Evolutionary conservation across 2,329 filamentous ascomycete genomes (phyloP), one percentile per base, ranked within the genome.

Genomic region (Elsinoe australis): DNA sequence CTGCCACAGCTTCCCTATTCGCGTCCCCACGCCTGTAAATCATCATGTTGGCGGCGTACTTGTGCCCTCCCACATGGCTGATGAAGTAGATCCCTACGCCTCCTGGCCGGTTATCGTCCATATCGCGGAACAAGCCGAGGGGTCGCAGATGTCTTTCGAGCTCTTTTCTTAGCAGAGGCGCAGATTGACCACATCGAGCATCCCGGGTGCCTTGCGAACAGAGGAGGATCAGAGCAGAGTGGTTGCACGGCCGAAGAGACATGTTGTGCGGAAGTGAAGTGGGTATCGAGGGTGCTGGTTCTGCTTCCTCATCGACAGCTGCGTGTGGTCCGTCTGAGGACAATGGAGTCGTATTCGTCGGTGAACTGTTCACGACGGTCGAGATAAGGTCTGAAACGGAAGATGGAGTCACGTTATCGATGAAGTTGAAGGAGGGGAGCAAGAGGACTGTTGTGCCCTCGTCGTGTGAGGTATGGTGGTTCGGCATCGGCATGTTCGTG

Each of bases 51-150:
- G 92, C 92, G 38, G 83, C 82, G 68, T 94, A 96, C 70, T 95
- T 95, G 71, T 98, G 92, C 0, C 92, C 92, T 21, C 92, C 92
- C 2, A 95, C 88, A 61, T 98, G 92, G 56, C 82, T 90, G 61
- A 96, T 94, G 63, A 95, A 96, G 69, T 95, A 95, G 55, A 98
- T 86, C 0, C 87, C 90, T 4, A 95, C 90, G 9, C 92, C 92
- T 8, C 90, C 90, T 0, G 89, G 87, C 50, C 92, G 72, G 64
- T 88, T 82, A 63, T 98, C 92, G 61, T 94, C 80, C 38, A 92
- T 69, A 62, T 96, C 90, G 22, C 92, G 81, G 64, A 84, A 89
- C 15, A 98, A 69, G 0, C 88, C 89, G 9, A 94, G 71, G 1
- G 86, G 85, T 0, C 88, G 82, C 28, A 96, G 74, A 63, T 95